phyloP scores from a whole-genome alignment of 345 rosid species.

The Atalantia buxifolia region DNA sequence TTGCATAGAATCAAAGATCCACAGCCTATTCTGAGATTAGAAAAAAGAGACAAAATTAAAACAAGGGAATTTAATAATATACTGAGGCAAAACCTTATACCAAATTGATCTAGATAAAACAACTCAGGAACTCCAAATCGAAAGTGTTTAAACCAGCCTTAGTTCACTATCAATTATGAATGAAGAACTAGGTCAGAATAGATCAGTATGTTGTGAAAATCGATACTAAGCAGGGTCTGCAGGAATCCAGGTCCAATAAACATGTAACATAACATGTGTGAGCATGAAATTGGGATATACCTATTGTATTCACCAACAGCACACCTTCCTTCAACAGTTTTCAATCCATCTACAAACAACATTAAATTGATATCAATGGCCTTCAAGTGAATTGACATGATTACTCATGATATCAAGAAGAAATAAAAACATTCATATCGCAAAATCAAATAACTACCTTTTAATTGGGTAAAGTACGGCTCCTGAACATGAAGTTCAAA shows the following conservation, averaged over 20 bases:
- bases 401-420: neutral
- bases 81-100: neutral
- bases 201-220: neutral
- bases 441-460: slow-evolving; percentile 33
- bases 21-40: slow-evolving; percentile 44
- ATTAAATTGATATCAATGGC: neutral
- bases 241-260: neutral
- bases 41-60: slow-evolving; percentile 7
- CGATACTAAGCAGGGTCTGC: neutral
- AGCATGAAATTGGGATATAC: slow-evolving; percentile 20
- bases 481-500: slow-evolving; percentile 76
- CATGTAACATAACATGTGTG: neutral
- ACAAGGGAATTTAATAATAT: neutral
- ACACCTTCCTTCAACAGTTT: slow-evolving; percentile 84
- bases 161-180: neutral
- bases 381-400: neutral
- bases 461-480: slow-evolving; percentile 63
- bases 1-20: slow-evolving; percentile 61
- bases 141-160: neutral
- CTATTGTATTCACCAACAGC: slow-evolving; percentile 61
- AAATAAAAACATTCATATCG: neutral
- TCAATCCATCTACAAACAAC: slow-evolving; percentile 53
- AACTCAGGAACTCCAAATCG: neutral
- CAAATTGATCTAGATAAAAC: neutral
- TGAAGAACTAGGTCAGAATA: neutral